Evolutionary conservation across 345 rosid genomes (phyloP).

Genomic region (Murraya paniculata): DNA sequence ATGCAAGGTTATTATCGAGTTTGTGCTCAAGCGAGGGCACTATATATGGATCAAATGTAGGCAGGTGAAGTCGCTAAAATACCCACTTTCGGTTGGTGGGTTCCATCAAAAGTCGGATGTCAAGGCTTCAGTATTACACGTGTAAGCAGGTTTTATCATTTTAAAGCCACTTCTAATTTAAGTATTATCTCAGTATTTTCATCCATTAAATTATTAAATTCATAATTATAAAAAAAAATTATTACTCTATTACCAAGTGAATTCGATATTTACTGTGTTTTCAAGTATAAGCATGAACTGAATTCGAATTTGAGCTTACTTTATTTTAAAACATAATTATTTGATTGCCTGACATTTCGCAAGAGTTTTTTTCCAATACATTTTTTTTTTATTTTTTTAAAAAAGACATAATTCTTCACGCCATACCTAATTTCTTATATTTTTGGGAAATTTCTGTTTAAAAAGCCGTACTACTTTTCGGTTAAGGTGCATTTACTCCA

Average conservation of each 20-base stretch:
- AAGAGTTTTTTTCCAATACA: too few species aligned
- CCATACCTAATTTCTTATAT: not conserved
- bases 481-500: not conserved
- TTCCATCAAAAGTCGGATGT: not conserved
- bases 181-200: too few species aligned
- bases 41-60: conserved; percentile 2
- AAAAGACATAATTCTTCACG: too few species aligned
- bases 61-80: not conserved
- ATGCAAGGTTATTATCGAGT: not conserved
- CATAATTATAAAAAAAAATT: too few species aligned
- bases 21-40: not conserved
- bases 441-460: not conserved
- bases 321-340: too few species aligned
- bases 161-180: not conserved
- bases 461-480: not conserved
- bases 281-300: too few species aligned
- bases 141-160: not conserved
- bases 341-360: too few species aligned
- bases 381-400: too few species aligned
- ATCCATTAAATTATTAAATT: too few species aligned
- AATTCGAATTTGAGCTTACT: too few species aligned
- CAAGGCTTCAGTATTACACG: not conserved
- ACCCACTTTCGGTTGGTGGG: conserved; percentile 2
- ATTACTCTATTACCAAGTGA: too few species aligned
- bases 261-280: too few species aligned